These are phyloP conservation scores for Pseudocercospora musae DNA, from an alignment of 2,329 filamentous ascomycete species.

Conservation along the genomic window DNA sequence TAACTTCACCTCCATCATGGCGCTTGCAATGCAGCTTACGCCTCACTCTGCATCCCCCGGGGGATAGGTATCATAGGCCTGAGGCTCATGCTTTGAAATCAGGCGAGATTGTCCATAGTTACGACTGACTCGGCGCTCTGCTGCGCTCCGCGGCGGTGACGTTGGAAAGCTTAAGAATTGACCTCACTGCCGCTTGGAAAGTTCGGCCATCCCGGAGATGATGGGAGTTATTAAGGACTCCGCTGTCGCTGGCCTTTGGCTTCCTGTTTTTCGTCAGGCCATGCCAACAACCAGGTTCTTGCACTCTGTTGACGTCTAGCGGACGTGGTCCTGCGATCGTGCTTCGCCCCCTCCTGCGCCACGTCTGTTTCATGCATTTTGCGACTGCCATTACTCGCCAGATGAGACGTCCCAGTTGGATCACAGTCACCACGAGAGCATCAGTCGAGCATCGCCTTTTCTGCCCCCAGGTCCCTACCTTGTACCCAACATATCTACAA, in stretches of 20 bases:
- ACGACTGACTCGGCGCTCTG: not conserved
- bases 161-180: not conserved
- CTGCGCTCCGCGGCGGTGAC: not conserved
- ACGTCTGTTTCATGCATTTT: slow-evolving; percentile 4
- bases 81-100: not conserved
- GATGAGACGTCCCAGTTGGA: not conserved
- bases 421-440: not conserved
- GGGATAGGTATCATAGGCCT: no score
- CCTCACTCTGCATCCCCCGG: not conserved
- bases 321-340: not conserved
- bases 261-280: not conserved
- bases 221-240: not conserved
- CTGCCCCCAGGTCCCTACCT: not conserved
- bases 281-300: slow-evolving; percentile 3
- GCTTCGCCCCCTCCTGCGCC: not conserved
- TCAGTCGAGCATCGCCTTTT: not conserved
- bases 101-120: slow-evolving; percentile 2
- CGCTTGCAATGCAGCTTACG: not conserved
- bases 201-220: slow-evolving; percentile 4
- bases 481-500: not conserved
- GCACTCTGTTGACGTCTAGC: not conserved
- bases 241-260: not conserved
- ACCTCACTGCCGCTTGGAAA: not conserved
- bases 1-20: not conserved
- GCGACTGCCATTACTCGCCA: slow-evolving; percentile 4